Evolutionary conservation across 257 asterid species (phyloP), one percentile per base, ranked within the genome.

Genomic region (Plantago elongata): DNA sequence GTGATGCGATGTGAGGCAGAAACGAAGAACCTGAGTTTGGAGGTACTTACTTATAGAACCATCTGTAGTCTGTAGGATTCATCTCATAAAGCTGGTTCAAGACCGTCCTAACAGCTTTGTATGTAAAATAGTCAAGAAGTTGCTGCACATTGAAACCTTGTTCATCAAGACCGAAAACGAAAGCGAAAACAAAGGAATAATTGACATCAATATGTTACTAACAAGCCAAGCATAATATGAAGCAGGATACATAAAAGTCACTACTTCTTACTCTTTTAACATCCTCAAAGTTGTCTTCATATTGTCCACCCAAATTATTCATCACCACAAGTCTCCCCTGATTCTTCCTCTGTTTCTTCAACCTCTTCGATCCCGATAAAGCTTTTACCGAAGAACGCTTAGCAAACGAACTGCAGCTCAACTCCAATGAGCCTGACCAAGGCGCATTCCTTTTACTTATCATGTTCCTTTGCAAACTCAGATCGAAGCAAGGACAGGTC

Each of bases 41-140:
- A n/a, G 49, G 61, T 15, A 59, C 94, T 74, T 83, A 90, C 98
- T 87, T 79, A 60, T 85, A 80, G 63, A 90, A 75, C 98, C 98
- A 90, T 9, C 84, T 81, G 65, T 90, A 90, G 22, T 85, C 86
- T 22, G 95, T 70, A 73, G 98, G 95, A 75, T 90, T 85, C 95
- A 85, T 77, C 84, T 90, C 96, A 60, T 88, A 85, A 22, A 90
- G 95, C 80, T 90, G 91, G 83, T 82, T 72, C 71, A 90, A 52
- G 42, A 90, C 93, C 14, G 98, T 90, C 81, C 95, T 88, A 62
- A 88, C 96, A 15, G 98, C 98, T 75, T 90, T 90, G 69, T 82
- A 85, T 0, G 98, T 90, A 87, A 90, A 88, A 70, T 74, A 90
- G 75, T 85, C 84, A n/a, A 85, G 68, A 62, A 81, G 73, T 77